Conservation (phyloP, 2,329 filamentous ascomycete genomes). For the Cercospora citrullina region DNA sequence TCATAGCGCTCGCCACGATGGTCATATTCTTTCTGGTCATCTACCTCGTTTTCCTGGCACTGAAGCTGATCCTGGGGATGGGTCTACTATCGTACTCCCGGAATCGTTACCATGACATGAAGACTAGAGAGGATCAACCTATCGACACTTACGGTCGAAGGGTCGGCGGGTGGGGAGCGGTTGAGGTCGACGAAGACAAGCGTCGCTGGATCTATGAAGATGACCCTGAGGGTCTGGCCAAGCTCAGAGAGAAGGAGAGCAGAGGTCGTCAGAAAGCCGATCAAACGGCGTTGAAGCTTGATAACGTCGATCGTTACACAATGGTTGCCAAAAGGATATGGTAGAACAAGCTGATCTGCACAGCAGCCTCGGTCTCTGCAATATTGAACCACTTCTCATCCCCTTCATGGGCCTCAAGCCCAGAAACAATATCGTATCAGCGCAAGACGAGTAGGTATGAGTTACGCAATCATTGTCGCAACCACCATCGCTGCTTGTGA, state of each 20-base stretch:
- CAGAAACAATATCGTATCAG: neutral
- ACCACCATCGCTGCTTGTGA: neutral
- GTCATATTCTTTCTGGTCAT: constrained; percentile 78
- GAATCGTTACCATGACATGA: constrained; percentile 78
- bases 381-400: neutral
- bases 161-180: constrained; percentile 77
- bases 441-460: neutral
- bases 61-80: constrained; percentile 81
- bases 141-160: constrained; percentile 67
- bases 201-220: constrained; percentile 83
- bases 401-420: neutral
- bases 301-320: constrained; percentile 75
- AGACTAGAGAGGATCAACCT: constrained; percentile 58
- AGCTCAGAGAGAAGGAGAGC: constrained; percentile 61
- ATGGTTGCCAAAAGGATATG: constrained; percentile 98
- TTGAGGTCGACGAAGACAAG: constrained; percentile 88
- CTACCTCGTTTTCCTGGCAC: constrained; percentile 80
- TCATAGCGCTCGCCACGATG: constrained; percentile 77
- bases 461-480: neutral
- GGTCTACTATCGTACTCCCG: constrained; percentile 75
- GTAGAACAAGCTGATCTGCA: constrained; percentile 48
- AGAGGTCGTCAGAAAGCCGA: constrained; percentile 57
- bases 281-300: constrained; percentile 59
- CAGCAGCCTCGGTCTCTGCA: neutral
- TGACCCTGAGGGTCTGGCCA: constrained; percentile 68